These are phyloP conservation scores for Gossypium herbaceum DNA, from an alignment of 345 rosid species.

Conservation along the genomic window DNA sequence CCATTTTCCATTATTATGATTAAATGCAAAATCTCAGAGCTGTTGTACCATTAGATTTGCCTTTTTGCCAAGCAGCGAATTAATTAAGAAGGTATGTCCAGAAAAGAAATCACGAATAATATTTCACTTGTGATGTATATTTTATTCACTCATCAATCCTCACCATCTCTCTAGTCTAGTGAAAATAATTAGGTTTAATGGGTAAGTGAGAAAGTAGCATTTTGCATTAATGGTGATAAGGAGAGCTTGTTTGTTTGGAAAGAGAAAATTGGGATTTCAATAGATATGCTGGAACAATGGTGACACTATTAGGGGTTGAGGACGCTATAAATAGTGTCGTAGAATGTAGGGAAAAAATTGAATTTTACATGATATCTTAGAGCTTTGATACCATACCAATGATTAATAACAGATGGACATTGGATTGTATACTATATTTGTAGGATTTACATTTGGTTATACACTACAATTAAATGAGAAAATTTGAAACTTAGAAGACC, in stretches of 20 bases:
- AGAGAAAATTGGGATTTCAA: not conserved
- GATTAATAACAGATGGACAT: not conserved
- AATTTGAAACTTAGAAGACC: too few species aligned
- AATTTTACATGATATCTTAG: too few species aligned
- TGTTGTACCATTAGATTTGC: constrained; percentile 4
- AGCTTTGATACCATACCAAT: not conserved
- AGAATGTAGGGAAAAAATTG: not conserved
- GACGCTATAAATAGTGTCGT: not conserved
- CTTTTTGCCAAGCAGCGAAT: not conserved
- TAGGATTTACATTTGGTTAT: too few species aligned
- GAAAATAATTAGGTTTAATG: not conserved
- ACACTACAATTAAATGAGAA: too few species aligned
- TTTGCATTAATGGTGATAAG: not conserved
- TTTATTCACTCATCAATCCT: not conserved
- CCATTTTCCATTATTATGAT: constrained; percentile 27
- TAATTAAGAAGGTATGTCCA: not conserved
- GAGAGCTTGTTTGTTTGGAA: not conserved
- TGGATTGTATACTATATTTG: not conserved
- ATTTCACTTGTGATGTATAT: not conserved
- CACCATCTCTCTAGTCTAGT: not conserved
- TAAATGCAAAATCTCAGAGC: constrained; percentile 5
- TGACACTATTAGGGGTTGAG: not conserved
- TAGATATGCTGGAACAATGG: not conserved
- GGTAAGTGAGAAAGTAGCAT: not conserved
- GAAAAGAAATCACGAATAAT: too few species aligned